phyloP scores from a whole-genome alignment of 768 basidiomycete genomes.

The Tricholoma matsutake region DNA sequence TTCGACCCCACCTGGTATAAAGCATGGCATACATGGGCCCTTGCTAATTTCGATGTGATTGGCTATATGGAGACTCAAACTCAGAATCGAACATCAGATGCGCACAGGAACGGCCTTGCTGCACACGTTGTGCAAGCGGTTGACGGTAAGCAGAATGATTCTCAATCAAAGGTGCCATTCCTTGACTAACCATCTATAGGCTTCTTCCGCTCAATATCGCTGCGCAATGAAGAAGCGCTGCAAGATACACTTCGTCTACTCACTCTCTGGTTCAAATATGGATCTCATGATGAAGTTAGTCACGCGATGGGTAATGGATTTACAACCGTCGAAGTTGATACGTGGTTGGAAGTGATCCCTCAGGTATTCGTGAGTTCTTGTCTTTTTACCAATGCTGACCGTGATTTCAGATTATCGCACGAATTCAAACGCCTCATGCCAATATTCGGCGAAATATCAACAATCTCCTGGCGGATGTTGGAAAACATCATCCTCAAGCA shows the following conservation, averaged over 20 bases:
- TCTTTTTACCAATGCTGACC: background rate
- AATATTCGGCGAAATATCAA: slow-evolving; percentile 90
- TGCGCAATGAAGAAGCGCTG: slow-evolving; percentile 85
- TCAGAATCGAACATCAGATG: slow-evolving; percentile 51
- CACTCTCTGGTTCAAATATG: slow-evolving; percentile 98
- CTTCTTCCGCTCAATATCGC: slow-evolving; percentile 92
- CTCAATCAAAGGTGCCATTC: background rate
- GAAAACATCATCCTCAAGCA: slow-evolving; percentile 96
- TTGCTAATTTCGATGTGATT: slow-evolving; percentile 95
- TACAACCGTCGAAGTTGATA: slow-evolving; percentile 88
- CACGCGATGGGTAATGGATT: slow-evolving; percentile 87
- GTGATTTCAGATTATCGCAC: slow-evolving; percentile 81
- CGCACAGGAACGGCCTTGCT: slow-evolving; percentile 62
- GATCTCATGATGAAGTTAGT: slow-evolving; percentile 85
- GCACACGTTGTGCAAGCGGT: slow-evolving; percentile 90
- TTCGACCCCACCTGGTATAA: slow-evolving; percentile 98
- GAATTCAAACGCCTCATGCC: slow-evolving; percentile 90
- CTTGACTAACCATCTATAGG: slow-evolving; percentile 40
- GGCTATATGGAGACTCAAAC: slow-evolving; percentile 69
- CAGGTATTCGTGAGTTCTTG: slow-evolving; percentile 52
- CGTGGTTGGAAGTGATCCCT: slow-evolving; percentile 98
- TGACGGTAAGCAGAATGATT: slow-evolving; percentile 52
- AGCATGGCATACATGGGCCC: slow-evolving; percentile 98
- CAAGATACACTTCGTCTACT: slow-evolving; percentile 93
- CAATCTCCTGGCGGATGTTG: slow-evolving; percentile 84